Conservation (phyloP, 257 asterid species). For the Avicennia marina region DNA sequence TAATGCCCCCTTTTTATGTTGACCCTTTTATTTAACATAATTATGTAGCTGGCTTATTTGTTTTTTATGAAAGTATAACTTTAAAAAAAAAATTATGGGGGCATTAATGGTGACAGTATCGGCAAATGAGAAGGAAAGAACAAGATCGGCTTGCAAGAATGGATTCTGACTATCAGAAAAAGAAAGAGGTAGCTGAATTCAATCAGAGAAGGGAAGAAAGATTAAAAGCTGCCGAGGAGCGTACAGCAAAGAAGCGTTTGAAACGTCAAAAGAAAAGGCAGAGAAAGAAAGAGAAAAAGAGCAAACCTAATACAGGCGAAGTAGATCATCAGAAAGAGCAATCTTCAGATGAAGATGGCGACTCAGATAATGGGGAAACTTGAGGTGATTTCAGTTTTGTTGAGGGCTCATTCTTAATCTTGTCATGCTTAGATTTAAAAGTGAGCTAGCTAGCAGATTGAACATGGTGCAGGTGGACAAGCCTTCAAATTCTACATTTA, state of each 20-base stretch:
- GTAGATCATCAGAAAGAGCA: conserved; percentile 44
- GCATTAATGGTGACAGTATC: conserved; percentile 51
- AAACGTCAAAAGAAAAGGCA: conserved; percentile 88
- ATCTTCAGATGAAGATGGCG: conserved; percentile 52
- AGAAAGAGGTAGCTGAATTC: conserved; percentile 74
- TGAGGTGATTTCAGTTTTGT: conserved; percentile 10
- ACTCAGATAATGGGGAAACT: conserved; percentile 41
- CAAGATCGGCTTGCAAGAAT: conserved; percentile 95
- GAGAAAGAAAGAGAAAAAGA: conserved; percentile 60
- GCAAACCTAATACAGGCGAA: conserved; percentile 29
- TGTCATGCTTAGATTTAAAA: no score
- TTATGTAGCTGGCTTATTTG: background rate
- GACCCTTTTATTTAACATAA: background rate
- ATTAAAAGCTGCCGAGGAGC: conserved; percentile 88
- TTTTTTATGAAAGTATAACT: background rate
- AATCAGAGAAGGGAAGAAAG: conserved; percentile 74
- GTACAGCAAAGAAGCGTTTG: conserved; percentile 67
- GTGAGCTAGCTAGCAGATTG: no score
- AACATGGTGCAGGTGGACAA: no score
- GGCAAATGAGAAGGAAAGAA: conserved; percentile 97
- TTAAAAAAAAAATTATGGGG: no score
- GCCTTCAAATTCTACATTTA: no score
- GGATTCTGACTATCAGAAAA: conserved; percentile 74
- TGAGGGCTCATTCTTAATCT: no score
- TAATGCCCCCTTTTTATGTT: no score